These are phyloP conservation scores for Kwoniella mangroviensis DNA, from an alignment of 768 basidiomycete genomes.

Conservation along the genomic window DNA sequence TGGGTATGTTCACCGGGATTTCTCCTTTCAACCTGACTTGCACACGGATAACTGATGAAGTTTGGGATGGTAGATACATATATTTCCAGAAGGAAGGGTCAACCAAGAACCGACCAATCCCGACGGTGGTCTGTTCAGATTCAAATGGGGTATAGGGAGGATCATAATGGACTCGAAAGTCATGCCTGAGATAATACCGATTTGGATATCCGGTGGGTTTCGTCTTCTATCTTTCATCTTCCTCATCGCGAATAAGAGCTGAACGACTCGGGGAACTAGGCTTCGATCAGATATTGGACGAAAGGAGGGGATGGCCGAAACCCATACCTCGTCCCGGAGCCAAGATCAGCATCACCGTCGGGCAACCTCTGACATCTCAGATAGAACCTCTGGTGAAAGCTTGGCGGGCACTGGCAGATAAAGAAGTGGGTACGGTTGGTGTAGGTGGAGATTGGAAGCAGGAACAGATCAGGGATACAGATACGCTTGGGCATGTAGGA, in stretches of 20 bases:
- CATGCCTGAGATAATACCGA: constrained; percentile 83
- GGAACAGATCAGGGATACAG: constrained; percentile 57
- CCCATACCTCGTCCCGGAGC: constrained; percentile 68
- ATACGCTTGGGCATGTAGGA: constrained; percentile 27
- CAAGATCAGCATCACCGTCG: constrained; percentile 76
- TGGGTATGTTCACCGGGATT: constrained; percentile 68
- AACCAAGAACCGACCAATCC: constrained; percentile 65
- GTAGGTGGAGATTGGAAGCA: constrained; percentile 27
- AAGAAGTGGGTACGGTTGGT: constrained; percentile 38
- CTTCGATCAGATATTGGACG: constrained; percentile 90
- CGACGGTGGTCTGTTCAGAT: constrained; percentile 65
- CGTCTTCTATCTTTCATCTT: neutral
- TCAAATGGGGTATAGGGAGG: constrained; percentile 96
- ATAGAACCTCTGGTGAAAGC: constrained; percentile 51
- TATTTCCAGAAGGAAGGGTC: constrained; percentile 88
- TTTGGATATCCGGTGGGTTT: constrained; percentile 82
- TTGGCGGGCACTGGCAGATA: constrained; percentile 45
- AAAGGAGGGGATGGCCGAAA: constrained; percentile 75
- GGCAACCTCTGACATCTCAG: constrained; percentile 66
- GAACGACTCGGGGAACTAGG: constrained; percentile 59
- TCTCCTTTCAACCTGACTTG: neutral
- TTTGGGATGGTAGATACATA: constrained; percentile 68
- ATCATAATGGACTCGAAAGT: constrained; percentile 72
- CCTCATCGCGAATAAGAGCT: neutral
- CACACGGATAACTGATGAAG: no score